Evolutionary conservation across 2,329 filamentous ascomycete species (phyloP).

Genomic region (Penicillium sp.): DNA sequence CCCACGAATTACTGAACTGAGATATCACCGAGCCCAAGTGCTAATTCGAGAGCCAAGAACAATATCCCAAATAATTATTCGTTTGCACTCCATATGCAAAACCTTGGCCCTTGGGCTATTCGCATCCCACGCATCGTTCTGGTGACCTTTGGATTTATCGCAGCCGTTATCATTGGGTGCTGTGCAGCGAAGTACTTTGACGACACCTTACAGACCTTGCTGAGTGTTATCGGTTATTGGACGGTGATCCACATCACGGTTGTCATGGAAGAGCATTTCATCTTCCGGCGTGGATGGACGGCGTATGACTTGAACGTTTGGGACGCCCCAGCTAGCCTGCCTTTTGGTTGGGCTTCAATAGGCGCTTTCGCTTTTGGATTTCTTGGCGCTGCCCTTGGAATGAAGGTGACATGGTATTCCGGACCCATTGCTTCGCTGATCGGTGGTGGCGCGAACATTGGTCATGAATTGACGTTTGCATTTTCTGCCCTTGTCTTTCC

Average conservation of each 20-base stretch:
- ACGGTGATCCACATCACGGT: slow-evolving; percentile 42
- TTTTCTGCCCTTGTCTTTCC: slow-evolving; percentile 33
- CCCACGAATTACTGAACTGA: not conserved
- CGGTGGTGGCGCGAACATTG: slow-evolving; percentile 35
- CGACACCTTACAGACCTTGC: slow-evolving; percentile 45
- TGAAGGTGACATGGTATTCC: slow-evolving; percentile 38
- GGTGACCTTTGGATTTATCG: slow-evolving; percentile 35
- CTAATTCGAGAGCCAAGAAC: slow-evolving; percentile 27
- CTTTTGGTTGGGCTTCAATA: slow-evolving; percentile 37
- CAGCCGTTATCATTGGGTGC: slow-evolving; percentile 34
- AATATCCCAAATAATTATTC: slow-evolving; percentile 41
- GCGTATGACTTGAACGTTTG: slow-evolving; percentile 37
- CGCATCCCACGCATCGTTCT: slow-evolving; percentile 32
- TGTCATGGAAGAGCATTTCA: slow-evolving; percentile 35
- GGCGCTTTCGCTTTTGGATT: slow-evolving; percentile 34
- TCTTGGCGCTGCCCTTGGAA: slow-evolving; percentile 33
- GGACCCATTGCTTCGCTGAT: slow-evolving; percentile 33
- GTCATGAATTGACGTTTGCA: slow-evolving; percentile 35
- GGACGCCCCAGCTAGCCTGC: slow-evolving; percentile 28
- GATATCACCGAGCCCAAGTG: not conserved
- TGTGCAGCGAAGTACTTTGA: slow-evolving; percentile 33
- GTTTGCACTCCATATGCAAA: slow-evolving; percentile 37
- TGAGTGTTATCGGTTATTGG: slow-evolving; percentile 52
- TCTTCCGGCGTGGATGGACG: slow-evolving; percentile 34
- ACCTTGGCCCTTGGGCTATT: slow-evolving; percentile 35